phyloP scores from a whole-genome alignment of 768 basidiomycete genomes.

The Pulveroboletus sp. region DNA sequence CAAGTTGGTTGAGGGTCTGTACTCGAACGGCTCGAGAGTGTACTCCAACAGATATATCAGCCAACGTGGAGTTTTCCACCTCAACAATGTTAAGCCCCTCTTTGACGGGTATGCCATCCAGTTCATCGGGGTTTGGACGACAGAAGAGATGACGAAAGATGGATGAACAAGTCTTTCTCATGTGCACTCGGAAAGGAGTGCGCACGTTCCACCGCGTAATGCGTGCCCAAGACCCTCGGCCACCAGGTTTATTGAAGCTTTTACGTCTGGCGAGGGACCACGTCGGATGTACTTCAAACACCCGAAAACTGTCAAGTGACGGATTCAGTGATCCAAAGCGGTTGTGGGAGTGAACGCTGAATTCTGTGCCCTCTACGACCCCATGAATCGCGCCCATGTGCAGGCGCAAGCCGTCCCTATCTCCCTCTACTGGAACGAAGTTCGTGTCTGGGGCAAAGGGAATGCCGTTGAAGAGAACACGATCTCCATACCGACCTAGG shows the following conservation, averaged over 20 bases:
- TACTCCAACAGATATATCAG: conserved; percentile 51
- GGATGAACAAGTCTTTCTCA: conserved; percentile 46
- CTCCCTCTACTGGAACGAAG: conserved; percentile 44
- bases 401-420: conserved; percentile 44
- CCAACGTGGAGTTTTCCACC: conserved; percentile 41
- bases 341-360: conserved; percentile 63
- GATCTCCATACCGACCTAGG: conserved; percentile 46
- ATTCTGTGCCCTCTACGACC: conserved; percentile 59
- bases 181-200: conserved; percentile 51
- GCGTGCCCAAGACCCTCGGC: conserved; percentile 52
- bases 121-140: conserved; percentile 27
- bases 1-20: conserved; percentile 44
- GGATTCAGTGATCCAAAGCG: conserved; percentile 57
- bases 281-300: conserved; percentile 53
- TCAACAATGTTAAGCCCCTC: conserved; percentile 45
- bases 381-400: conserved; percentile 63
- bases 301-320: conserved; percentile 46
- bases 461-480: conserved; percentile 51
- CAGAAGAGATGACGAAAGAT: conserved; percentile 47
- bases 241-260: conserved; percentile 30
- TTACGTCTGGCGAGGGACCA: conserved; percentile 53
- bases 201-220: conserved; percentile 54
- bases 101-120: conserved; percentile 33
- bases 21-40: conserved; percentile 39
- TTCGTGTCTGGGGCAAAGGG: conserved; percentile 52